Evolutionary conservation across 2,329 filamentous ascomycete genomes (phyloP).

Genomic region (Beauveria pseudobassiana): DNA sequence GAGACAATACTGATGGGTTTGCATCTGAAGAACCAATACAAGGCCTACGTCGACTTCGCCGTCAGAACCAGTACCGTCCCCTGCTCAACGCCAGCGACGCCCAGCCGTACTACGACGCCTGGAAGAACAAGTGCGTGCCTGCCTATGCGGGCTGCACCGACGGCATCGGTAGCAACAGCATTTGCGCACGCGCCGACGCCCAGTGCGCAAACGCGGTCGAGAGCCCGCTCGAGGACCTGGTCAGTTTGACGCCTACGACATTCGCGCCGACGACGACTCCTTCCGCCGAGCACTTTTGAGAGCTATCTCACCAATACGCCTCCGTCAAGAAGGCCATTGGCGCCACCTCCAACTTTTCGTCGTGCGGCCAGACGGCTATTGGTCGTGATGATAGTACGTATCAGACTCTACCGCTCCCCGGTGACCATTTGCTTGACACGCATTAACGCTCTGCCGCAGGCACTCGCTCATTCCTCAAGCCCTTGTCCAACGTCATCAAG

Average conservation of each 20-base stretch:
- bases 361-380: not conserved
- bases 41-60: slow-evolving; percentile 35
- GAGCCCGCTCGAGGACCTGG: not conserved
- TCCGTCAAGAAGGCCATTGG: slow-evolving; percentile 36
- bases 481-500: slow-evolving; percentile 37
- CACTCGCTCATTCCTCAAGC: slow-evolving; percentile 35
- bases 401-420: not conserved
- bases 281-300: slow-evolving; percentile 33
- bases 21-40: slow-evolving; percentile 23
- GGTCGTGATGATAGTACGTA: slow-evolving; percentile 1
- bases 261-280: slow-evolving; percentile 31
- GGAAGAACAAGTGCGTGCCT: slow-evolving; percentile 19
- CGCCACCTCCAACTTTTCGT: slow-evolving; percentile 19
- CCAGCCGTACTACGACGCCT: slow-evolving; percentile 11
- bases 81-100: slow-evolving; percentile 16
- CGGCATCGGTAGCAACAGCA: slow-evolving; percentile 17
- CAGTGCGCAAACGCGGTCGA: slow-evolving; percentile 22
- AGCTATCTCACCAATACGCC: slow-evolving; percentile 30
- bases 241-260: slow-evolving; percentile 40
- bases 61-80: slow-evolving; percentile 33
- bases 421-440: no score
- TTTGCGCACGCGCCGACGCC: slow-evolving; percentile 20
- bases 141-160: slow-evolving; percentile 18
- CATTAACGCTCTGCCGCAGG: slow-evolving; percentile 17
- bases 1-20: not conserved